These are phyloP conservation scores for Amaranthus tricolor DNA, from an alignment of 179 eudicot genomes.

Conservation along the genomic window DNA sequence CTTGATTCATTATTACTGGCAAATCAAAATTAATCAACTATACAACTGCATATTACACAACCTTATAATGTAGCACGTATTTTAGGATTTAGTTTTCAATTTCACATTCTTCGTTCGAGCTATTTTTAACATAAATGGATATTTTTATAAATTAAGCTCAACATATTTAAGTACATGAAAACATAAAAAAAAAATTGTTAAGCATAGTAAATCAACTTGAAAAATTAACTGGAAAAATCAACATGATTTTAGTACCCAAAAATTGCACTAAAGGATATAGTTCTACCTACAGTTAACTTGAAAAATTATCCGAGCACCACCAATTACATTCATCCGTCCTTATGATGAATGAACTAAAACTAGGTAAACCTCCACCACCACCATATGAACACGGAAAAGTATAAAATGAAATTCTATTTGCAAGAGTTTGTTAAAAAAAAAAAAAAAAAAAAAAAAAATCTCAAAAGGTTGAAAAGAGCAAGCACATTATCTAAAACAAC, in stretches of 20 bases:
- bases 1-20: too few relatives aligned
- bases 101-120: too few relatives aligned
- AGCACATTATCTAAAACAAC: conserved; percentile 11
- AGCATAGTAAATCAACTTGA: too few relatives aligned
- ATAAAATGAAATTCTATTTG: conserved; percentile 11
- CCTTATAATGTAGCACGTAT: too few relatives aligned
- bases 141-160: too few relatives aligned
- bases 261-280: not conserved
- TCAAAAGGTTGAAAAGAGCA: conserved; percentile 1
- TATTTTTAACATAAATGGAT: too few relatives aligned
- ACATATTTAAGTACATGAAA: too few relatives aligned
- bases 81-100: too few relatives aligned
- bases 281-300: conserved; percentile 21
- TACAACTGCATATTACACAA: too few relatives aligned
- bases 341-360: conserved; percentile 85
- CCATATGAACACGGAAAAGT: conserved; percentile 58
- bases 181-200: too few relatives aligned
- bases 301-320: conserved; percentile 47
- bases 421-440: not conserved
- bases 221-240: not conserved
- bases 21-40: too few relatives aligned
- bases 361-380: conserved; percentile 79
- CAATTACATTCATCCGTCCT: conserved; percentile 93
- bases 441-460: too few relatives aligned
- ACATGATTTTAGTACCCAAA: not conserved